A percentile compares a stretch with the other conserved stretches of the same genome.
phyloP scores from a whole-genome alignment of 2,329 filamentous ascomycete genomes.

The Beauveria sp. region DNA sequence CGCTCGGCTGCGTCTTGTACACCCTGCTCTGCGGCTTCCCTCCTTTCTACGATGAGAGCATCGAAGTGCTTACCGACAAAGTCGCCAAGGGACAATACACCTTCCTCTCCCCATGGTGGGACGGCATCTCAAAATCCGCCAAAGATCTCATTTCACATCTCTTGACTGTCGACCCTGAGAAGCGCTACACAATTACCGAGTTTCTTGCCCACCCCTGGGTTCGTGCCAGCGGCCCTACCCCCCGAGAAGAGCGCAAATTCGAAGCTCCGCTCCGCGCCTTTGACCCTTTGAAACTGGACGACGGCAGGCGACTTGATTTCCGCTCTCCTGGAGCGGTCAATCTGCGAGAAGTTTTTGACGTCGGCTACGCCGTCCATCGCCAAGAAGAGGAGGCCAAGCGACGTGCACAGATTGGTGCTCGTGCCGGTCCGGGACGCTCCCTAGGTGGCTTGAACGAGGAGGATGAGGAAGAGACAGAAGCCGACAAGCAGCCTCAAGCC shows the following conservation, averaged over 20 bases:
- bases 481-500: conserved; percentile 49
- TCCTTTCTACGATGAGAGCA: conserved; percentile 97
- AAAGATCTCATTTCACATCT: conserved; percentile 92
- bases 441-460: conserved; percentile 63
- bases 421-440: conserved; percentile 50
- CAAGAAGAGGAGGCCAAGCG: conserved; percentile 95
- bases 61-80: conserved; percentile 94
- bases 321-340: conserved; percentile 92
- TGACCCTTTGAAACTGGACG: conserved; percentile 46
- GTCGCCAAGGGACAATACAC: conserved; percentile 95
- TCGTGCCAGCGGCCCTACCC: conserved; percentile 52
- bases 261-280: conserved; percentile 42
- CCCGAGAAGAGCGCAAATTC: conserved; percentile 50
- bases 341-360: conserved; percentile 93
- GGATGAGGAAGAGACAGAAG: conserved; percentile 56
- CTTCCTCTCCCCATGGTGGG: conserved; percentile 98
- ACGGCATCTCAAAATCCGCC: conserved; percentile 91
- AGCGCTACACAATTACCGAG: conserved; percentile 86
- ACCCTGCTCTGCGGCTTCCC: conserved; percentile 96
- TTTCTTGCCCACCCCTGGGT: conserved; percentile 97
- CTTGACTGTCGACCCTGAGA: conserved; percentile 87
- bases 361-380: conserved; percentile 93
- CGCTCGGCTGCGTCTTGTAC: conserved; percentile 91
- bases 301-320: conserved; percentile 79
- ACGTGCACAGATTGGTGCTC: conserved; percentile 72